Evolutionary conservation across 1,139 yeast genomes (phyloP).

Genomic region (Saccharomyces hybrid): DNA sequence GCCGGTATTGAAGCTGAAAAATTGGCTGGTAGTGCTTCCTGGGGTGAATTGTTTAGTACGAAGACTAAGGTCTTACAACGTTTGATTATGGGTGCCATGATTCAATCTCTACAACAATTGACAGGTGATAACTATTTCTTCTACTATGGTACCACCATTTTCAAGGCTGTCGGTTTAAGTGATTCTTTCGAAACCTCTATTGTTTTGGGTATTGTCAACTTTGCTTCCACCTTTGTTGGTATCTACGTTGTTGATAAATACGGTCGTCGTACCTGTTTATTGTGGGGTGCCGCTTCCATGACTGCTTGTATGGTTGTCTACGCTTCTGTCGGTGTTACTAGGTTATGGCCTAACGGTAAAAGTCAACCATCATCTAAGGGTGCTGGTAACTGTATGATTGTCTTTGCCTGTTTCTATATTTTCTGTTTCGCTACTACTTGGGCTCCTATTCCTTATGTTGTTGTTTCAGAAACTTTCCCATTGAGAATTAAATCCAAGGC

Average conservation of each 20-base stretch:
- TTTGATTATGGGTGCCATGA: slow-evolving; percentile 52
- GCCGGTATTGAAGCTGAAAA: slow-evolving; percentile 45
- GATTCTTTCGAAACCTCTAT: slow-evolving; percentile 71
- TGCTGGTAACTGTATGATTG: slow-evolving; percentile 69
- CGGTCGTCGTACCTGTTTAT: slow-evolving; percentile 59
- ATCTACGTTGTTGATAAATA: slow-evolving; percentile 56
- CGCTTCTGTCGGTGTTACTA: slow-evolving; percentile 59
- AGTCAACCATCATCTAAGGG: slow-evolving; percentile 43
- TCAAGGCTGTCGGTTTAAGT: slow-evolving; percentile 61
- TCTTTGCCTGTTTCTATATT: slow-evolving; percentile 66
- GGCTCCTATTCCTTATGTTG: slow-evolving; percentile 73
- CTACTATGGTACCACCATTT: slow-evolving; percentile 69
- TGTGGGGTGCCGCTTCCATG: slow-evolving; percentile 58
- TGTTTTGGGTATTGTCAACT: slow-evolving; percentile 67
- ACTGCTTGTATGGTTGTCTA: slow-evolving; percentile 50
- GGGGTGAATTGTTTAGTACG: slow-evolving; percentile 33
- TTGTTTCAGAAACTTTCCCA: slow-evolving; percentile 68
- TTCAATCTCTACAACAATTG: slow-evolving; percentile 66
- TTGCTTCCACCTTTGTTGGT: slow-evolving; percentile 57
- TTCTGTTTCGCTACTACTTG: slow-evolving; percentile 75
- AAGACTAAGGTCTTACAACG: slow-evolving; percentile 44
- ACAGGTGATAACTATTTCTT: slow-evolving; percentile 75
- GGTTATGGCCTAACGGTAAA: slow-evolving; percentile 46
- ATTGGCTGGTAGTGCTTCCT: slow-evolving; percentile 34
- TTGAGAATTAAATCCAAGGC: slow-evolving; percentile 68